phyloP scores from a whole-genome alignment of 2,329 filamentous ascomycete genomes.

The Coniochaeta sp. region DNA sequence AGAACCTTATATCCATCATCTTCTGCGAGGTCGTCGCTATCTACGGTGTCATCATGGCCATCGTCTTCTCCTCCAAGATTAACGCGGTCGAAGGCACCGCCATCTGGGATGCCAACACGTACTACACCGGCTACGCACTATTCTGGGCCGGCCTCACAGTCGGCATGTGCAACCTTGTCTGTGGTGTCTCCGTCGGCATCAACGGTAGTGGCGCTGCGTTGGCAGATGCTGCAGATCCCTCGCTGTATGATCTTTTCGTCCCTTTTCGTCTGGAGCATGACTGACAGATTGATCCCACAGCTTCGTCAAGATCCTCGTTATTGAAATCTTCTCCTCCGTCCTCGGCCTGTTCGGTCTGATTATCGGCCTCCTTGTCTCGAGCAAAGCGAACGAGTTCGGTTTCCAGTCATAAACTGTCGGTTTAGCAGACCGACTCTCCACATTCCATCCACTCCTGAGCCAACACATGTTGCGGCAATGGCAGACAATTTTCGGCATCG shows the following conservation, averaged over 20 bases:
- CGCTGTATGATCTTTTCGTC: constrained; percentile 59
- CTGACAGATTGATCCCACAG: constrained; percentile 35
- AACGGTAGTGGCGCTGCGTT: constrained; percentile 95
- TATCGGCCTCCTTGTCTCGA: constrained; percentile 79
- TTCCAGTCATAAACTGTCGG: constrained; percentile 13
- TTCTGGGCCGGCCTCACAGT: constrained; percentile 97
- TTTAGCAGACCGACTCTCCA: neutral
- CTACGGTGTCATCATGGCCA: constrained; percentile 99
- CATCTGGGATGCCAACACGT: constrained; percentile 68
- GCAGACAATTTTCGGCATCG: neutral
- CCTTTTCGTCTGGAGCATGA: neutral
- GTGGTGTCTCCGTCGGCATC: constrained; percentile 93
- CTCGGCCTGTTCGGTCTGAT: constrained; percentile 95
- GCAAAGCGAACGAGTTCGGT: constrained; percentile 73
- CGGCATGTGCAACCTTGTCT: constrained; percentile 91
- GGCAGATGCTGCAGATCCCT: constrained; percentile 88
- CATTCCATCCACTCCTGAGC: neutral
- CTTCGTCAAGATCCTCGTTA: constrained; percentile 97
- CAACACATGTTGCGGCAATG: neutral
- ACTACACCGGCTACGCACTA: constrained; percentile 90
- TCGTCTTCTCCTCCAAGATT: constrained; percentile 91
- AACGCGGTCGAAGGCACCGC: constrained; percentile 54
- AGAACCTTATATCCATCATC: constrained; percentile 99
- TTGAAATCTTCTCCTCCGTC: constrained; percentile 98
- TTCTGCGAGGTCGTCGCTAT: constrained; percentile 99